Evolutionary conservation across 2,329 filamentous ascomycete species (phyloP), one percentile per base, ranked within the genome.

Genomic region (Emmonsiellopsis sp.): DNA sequence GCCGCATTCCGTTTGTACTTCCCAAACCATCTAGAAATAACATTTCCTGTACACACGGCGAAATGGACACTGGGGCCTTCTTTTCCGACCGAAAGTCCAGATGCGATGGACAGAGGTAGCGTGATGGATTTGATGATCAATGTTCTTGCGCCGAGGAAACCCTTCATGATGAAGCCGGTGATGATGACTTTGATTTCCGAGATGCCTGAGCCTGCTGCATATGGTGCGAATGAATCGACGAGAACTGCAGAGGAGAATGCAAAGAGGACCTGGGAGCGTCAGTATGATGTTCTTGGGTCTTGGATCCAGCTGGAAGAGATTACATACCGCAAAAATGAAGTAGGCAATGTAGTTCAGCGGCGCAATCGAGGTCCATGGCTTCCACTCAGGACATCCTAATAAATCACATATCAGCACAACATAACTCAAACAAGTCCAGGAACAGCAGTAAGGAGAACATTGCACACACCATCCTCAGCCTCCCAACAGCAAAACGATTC

Each of bases 121-220:
- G 87, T 88, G 53, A 97, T 82, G 0, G 90, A 95, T 73, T 98
- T 98, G 73, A 98, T 97, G 56, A 93, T 70, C 34, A 98, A 76
- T 5, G 93, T 97, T 81, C 89, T 90, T 62, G 86, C 85, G 16
- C 92, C 90, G 13, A 98, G 79, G 65, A 98, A 98, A 0, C 91
- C 93, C 71, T 97, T 96, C 93, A 98, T 98, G 49, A 97, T 89
- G 67, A 98, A 98, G 2, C 93, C 93, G 4, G 92, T 93, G 65
- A 98, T 95, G 66, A 98, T 97, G 71, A 90, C 95, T 72, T 98
- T 98, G 78, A 98, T 98, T 74, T 98, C 93, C 10, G 90, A 96
- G 55, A 98, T 98, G 41, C 93, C 93, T 10, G 89, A 95, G 13
- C 93, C 93, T 35, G 93, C 93, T 9, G 93, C 93, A 68, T 98